Percentiles rank a stretch among this genome's conserved stretches.
These are phyloP conservation scores for Coniochaeta sp. DNA, from an alignment of 2,329 filamentous ascomycete genomes.

Conservation along the genomic window DNA sequence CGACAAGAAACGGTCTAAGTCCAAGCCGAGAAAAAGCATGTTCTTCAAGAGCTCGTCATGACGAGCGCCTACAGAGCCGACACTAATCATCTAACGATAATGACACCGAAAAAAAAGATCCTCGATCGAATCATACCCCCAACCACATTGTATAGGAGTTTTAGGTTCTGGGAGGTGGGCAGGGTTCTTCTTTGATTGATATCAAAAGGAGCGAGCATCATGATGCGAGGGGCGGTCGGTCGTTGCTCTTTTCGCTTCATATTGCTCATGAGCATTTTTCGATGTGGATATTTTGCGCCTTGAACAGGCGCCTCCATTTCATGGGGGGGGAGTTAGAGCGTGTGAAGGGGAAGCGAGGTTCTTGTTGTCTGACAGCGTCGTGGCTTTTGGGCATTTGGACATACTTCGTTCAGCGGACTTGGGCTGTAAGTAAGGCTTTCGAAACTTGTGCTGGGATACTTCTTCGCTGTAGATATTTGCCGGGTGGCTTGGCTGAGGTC, in stretches of 20 bases:
- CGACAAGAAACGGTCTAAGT: conserved; percentile 70
- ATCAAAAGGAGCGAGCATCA: background rate
- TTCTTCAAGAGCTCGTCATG: conserved; percentile 36
- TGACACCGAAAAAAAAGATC: conserved; percentile 3
- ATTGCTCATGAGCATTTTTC: background rate
- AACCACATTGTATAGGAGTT: conserved; percentile 4
- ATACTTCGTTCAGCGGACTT: no score
- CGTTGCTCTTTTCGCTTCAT: no score
- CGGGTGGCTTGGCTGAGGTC: no score
- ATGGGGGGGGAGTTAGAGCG: background rate
- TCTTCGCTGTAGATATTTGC: no score
- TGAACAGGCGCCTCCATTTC: background rate
- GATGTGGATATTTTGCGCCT: background rate
- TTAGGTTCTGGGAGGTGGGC: background rate
- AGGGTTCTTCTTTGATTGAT: background rate
- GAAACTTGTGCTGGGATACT: no score
- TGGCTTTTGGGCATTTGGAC: no score
- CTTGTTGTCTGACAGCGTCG: background rate
- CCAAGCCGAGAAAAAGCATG: conserved; percentile 60
- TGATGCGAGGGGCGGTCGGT: background rate
- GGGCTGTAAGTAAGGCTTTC: no score
- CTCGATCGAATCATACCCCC: conserved; percentile 4
- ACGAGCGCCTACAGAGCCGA: background rate
- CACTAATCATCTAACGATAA: conserved; percentile 3
- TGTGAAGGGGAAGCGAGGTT: no score